Evolutionary conservation across 75 land plant species (phyloP).

Genomic region (Picea glauca): DNA sequence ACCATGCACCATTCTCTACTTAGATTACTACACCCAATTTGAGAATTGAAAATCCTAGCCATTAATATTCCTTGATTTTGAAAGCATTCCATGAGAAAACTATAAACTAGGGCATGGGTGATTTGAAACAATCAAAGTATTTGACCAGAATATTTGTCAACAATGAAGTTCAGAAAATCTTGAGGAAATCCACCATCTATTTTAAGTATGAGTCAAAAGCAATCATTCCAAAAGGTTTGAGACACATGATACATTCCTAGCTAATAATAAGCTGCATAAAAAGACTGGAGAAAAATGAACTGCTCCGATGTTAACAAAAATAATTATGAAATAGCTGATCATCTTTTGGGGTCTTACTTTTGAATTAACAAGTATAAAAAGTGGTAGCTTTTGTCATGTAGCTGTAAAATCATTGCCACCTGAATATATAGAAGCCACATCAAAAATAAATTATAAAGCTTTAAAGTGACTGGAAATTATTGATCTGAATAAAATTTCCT

Average conservation of each 20-base stretch:
- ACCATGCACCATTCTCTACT: neutral
- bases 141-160: too few relatives aligned
- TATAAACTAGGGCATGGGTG: too few relatives aligned
- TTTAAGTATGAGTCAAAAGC: too few relatives aligned
- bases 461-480: too few relatives aligned
- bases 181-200: too few relatives aligned
- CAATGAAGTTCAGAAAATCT: too few relatives aligned
- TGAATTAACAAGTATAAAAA: neutral
- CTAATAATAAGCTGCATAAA: neutral
- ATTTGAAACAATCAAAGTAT: too few relatives aligned
- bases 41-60: neutral
- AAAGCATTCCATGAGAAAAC: neutral
- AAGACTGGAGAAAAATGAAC: neutral
- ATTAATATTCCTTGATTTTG: neutral
- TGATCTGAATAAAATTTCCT: too few relatives aligned
- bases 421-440: neutral
- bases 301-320: neutral
- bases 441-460: neutral
- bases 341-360: neutral
- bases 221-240: too few relatives aligned
- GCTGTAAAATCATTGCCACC: neutral
- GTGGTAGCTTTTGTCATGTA: neutral
- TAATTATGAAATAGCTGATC: neutral
- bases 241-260: neutral
- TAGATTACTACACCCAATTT: neutral